phyloP scores from a whole-genome alignment of 345 rosid species.

The Erysimum cheiranthoides region DNA sequence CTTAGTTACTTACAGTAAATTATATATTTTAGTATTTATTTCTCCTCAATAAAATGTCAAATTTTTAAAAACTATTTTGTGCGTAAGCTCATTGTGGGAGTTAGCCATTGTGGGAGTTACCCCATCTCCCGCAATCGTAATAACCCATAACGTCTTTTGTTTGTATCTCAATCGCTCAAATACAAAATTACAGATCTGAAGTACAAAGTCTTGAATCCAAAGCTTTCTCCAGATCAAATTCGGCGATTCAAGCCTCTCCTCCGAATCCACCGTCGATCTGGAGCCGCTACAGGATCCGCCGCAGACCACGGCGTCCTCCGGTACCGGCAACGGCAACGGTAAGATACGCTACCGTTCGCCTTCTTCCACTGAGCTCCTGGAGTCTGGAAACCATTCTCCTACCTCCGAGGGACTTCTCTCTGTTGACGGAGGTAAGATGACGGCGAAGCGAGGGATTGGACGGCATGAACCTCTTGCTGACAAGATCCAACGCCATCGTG shows the following conservation, averaged over 20 bases:
- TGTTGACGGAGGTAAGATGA: slow-evolving; percentile 57
- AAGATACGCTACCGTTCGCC: slow-evolving; percentile 93
- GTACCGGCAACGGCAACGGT: slow-evolving; percentile 67
- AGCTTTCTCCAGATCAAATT: slow-evolving; percentile 23
- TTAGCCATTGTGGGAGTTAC: slow-evolving; percentile 6
- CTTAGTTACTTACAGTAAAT: too few relatives aligned
- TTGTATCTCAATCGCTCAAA: slow-evolving; percentile 17
- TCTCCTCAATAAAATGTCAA: background rate
- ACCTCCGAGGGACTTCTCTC: slow-evolving; percentile 48
- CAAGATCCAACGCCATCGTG: slow-evolving; percentile 76
- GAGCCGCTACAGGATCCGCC: slow-evolving; percentile 74
- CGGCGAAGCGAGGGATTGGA: slow-evolving; percentile 55
- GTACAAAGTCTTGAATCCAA: slow-evolving; percentile 14
- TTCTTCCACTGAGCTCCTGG: slow-evolving; percentile 64
- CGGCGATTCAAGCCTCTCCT: slow-evolving; percentile 10
- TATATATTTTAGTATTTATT: background rate
- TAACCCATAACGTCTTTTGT: slow-evolving; percentile 42
- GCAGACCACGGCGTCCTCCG: slow-evolving; percentile 58
- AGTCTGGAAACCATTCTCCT: slow-evolving; percentile 47
- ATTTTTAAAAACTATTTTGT: background rate
- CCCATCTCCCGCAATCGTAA: slow-evolving; percentile 36
- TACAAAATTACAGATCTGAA: slow-evolving; percentile 39
- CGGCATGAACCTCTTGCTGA: slow-evolving; percentile 67
- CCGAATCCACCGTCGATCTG: slow-evolving; percentile 55
- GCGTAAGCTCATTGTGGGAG: slow-evolving; percentile 1